Percentiles rank a stretch among this genome's conserved stretches.
These are phyloP conservation scores for Mycena indigotica DNA, from an alignment of 768 basidiomycete genomes.

Conservation along the genomic window DNA sequence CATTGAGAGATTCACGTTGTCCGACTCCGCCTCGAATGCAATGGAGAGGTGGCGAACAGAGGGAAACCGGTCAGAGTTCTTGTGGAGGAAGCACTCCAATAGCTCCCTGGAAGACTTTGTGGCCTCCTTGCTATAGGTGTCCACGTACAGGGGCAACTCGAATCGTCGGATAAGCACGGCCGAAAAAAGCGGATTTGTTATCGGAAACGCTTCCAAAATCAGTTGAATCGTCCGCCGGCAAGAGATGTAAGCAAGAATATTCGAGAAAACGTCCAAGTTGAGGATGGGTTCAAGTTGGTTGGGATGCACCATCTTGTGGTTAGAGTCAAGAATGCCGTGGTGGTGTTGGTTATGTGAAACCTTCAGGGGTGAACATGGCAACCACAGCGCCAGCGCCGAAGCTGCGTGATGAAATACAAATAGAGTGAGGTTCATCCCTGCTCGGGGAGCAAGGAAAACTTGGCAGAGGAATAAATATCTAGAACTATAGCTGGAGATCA, in stretches of 20 bases:
- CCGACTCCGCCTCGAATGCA: neutral
- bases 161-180: slow-evolving; percentile 7
- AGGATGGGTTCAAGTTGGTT: too few relatives aligned
- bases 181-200: slow-evolving; percentile 5
- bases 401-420: too few relatives aligned
- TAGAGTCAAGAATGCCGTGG: too few relatives aligned
- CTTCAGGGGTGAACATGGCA: too few relatives aligned
- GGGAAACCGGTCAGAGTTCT: neutral
- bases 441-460: too few relatives aligned
- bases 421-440: too few relatives aligned
- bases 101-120: neutral
- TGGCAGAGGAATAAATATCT: too few relatives aligned
- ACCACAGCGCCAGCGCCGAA: too few relatives aligned
- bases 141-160: slow-evolving; percentile 19
- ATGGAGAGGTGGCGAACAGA: slow-evolving; percentile 7
- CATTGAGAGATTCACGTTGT: neutral
- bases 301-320: too few relatives aligned
- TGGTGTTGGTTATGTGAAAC: too few relatives aligned
- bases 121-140: neutral
- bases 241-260: slow-evolving; percentile 15
- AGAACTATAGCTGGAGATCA: too few relatives aligned
- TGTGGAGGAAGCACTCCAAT: slow-evolving; percentile 5
- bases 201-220: slow-evolving; percentile 10
- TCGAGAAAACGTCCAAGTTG: slow-evolving; percentile 20
- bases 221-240: slow-evolving; percentile 7